Percentiles rank a stretch among this genome's conserved stretches.
These are phyloP conservation scores for Paramecium tetraurelia DNA, from an alignment of 73 alveolate genomes.

Conservation along the genomic window DNA sequence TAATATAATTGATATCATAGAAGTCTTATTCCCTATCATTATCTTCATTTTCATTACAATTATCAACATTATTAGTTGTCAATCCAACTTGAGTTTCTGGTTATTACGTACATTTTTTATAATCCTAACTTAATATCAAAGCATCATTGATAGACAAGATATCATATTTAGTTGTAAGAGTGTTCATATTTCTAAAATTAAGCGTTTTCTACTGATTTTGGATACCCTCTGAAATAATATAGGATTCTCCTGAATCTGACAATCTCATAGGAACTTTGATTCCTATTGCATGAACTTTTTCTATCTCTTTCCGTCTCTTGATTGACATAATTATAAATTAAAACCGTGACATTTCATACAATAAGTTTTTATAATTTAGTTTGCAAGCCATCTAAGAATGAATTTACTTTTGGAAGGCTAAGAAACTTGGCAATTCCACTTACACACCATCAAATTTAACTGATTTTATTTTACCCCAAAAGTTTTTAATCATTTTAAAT, in stretches of 20 bases:
- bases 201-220: background rate
- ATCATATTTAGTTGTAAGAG: background rate
- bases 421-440: background rate
- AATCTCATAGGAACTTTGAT: background rate
- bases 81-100: background rate
- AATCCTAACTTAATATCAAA: background rate
- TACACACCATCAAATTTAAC: background rate
- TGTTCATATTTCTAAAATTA: background rate
- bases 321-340: background rate
- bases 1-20: background rate
- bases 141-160: background rate
- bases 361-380: background rate
- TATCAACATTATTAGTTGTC: background rate
- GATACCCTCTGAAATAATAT: background rate
- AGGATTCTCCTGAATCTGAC: background rate
- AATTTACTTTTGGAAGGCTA: background rate
- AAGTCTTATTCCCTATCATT: background rate
- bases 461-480: background rate
- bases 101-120: background rate
- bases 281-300: background rate
- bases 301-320: background rate
- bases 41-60: background rate
- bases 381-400: background rate
- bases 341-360: conserved; percentile 25
- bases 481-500: background rate